These are phyloP conservation scores for Cytidiella melzeri DNA, from an alignment of 768 basidiomycete species.

Conservation along the genomic window DNA sequence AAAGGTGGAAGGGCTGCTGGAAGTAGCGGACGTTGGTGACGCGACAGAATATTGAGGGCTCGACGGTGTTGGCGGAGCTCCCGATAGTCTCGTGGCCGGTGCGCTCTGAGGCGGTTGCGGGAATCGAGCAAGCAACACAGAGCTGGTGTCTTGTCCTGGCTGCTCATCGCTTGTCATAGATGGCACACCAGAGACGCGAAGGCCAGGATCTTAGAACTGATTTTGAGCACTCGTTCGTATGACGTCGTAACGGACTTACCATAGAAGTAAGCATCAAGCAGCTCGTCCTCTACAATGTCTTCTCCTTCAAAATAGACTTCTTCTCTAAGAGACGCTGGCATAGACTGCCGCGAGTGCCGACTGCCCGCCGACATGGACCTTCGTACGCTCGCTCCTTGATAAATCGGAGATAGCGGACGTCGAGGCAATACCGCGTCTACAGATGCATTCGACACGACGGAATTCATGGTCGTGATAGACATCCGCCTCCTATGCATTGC, in stretches of 20 bases:
- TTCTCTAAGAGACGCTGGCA: conserved; percentile 13
- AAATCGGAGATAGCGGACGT: conserved; percentile 2
- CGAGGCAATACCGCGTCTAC: conserved; percentile 25
- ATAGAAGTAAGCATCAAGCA: conserved; percentile 37
- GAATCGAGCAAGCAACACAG: conserved; percentile 19
- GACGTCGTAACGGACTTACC: conserved; percentile 22
- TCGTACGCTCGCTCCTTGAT: conserved; percentile 12
- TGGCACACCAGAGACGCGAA: conserved; percentile 10
- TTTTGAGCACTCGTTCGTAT: neutral
- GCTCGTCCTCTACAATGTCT: conserved; percentile 24
- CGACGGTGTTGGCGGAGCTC: conserved; percentile 12
- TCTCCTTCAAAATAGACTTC: conserved; percentile 24
- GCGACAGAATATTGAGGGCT: conserved; percentile 8
- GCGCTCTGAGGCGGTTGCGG: conserved; percentile 26
- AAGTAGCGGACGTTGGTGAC: conserved; percentile 29
- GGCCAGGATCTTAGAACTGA: conserved; percentile 14
- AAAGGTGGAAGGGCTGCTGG: conserved; percentile 12
- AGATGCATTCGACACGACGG: conserved; percentile 23
- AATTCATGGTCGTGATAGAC: conserved; percentile 25
- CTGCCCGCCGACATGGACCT: conserved; percentile 18
- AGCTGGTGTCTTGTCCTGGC: conserved; percentile 5
- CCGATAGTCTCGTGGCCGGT: conserved; percentile 21
- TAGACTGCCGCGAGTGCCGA: conserved; percentile 14
- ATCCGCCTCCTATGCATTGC: neutral
- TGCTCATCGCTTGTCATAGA: conserved; percentile 5